phyloP scores from a whole-genome alignment of 352 stramenopile species.

The Peronospora destructor region DNA sequence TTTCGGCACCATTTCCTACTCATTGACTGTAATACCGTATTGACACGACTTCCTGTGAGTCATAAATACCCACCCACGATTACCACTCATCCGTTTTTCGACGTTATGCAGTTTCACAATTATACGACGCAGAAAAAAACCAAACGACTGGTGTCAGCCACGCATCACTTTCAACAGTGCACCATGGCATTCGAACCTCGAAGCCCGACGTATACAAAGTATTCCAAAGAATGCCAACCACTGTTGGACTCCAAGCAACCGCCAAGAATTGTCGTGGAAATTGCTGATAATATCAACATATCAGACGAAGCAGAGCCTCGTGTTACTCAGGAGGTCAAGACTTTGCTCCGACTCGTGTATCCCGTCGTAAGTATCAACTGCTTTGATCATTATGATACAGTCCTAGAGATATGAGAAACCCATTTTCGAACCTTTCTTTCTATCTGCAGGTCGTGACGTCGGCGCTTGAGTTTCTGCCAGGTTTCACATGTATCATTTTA shows the following conservation, averaged over 20 bases:
- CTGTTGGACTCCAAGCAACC: constrained; percentile 11
- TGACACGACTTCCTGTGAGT: no score
- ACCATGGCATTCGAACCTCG: constrained; percentile 17
- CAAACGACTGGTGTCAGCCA: neutral
- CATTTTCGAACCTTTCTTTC: neutral
- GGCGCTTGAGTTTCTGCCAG: constrained; percentile 37
- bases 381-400: neutral
- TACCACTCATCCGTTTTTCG: no score
- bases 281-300: constrained; percentile 6
- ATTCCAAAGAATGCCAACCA: constrained; percentile 8
- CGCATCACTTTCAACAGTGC: neutral
- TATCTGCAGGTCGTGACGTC: constrained; percentile 31
- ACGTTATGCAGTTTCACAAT: no score
- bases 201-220: neutral
- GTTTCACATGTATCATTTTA: constrained; percentile 58
- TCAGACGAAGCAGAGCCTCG: constrained; percentile 23
- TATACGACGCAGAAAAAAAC: no score
- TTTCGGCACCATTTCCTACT: no score
- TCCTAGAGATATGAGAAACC: no score
- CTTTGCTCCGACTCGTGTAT: constrained; percentile 42
- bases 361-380: constrained; percentile 25
- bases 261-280: constrained; percentile 1
- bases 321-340: constrained; percentile 30
- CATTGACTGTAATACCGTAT: no score
- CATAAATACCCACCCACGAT: no score